Evolutionary conservation across 768 basidiomycete genomes (phyloP).

Genomic region (Hygrophorus russula): DNA sequence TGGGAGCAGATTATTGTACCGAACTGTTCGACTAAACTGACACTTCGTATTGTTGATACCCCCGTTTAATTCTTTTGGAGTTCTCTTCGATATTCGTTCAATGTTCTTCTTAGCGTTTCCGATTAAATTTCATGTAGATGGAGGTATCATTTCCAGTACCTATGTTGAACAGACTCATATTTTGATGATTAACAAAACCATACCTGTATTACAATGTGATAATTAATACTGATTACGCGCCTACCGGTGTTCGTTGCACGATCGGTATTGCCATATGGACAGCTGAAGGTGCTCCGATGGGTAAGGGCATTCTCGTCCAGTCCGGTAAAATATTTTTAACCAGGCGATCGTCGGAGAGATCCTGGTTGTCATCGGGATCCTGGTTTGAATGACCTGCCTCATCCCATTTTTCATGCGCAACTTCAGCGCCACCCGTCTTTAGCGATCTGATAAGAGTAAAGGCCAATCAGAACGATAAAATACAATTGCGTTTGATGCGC

Average conservation of each 20-base stretch:
- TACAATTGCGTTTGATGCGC: constrained; percentile 15
- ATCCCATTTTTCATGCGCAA: constrained; percentile 81
- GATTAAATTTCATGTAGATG: background rate
- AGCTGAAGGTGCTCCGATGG: constrained; percentile 56
- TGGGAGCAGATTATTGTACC: constrained; percentile 42
- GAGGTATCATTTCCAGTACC: too few species aligned
- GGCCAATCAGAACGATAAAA: background rate
- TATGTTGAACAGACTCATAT: background rate
- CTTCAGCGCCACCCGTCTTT: constrained; percentile 79
- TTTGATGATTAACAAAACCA: too few species aligned
- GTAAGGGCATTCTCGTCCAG: constrained; percentile 64
- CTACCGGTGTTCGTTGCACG: background rate
- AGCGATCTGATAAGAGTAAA: constrained; percentile 41
- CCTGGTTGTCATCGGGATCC: constrained; percentile 30
- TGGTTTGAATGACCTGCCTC: constrained; percentile 40
- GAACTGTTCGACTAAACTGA: constrained; percentile 39
- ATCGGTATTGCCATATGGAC: constrained; percentile 7
- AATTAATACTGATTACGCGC: background rate
- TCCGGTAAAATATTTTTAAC: constrained; percentile 54
- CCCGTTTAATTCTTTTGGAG: constrained; percentile 7
- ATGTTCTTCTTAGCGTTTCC: constrained; percentile 34
- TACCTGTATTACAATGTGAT: background rate
- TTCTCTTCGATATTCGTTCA: background rate
- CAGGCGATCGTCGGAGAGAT: constrained; percentile 22
- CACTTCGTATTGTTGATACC: constrained; percentile 42